These are phyloP conservation scores for Penicillium bialowiezense DNA, from an alignment of 495 filamentous ascomycete species.

Conservation along the genomic window DNA sequence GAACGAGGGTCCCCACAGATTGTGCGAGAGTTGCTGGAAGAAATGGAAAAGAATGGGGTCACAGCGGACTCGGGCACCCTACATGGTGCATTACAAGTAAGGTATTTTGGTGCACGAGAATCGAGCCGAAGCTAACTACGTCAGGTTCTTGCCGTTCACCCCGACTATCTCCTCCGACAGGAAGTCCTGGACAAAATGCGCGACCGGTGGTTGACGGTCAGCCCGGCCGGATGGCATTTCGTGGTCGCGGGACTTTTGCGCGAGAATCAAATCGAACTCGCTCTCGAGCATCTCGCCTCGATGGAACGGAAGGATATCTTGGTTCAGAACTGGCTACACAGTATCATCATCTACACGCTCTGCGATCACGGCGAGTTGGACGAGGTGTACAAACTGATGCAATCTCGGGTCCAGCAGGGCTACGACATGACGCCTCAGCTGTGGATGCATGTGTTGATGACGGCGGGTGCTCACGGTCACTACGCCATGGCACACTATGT, in stretches of 20 bases:
- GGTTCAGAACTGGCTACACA: slow-evolving; percentile 69
- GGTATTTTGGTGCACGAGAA: slow-evolving; percentile 6
- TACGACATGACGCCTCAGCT: slow-evolving; percentile 45
- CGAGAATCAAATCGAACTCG: slow-evolving; percentile 79
- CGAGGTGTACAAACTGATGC: slow-evolving; percentile 66
- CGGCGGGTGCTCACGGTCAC: slow-evolving; percentile 53
- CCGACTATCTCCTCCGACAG: slow-evolving; percentile 73
- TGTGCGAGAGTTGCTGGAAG: slow-evolving; percentile 58
- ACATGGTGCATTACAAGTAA: slow-evolving; percentile 68
- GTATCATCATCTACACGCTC: slow-evolving; percentile 68
- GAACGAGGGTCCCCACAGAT: slow-evolving; percentile 60
- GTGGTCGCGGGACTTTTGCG: slow-evolving; percentile 72
- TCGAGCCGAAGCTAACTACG: not conserved
- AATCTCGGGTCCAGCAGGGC: slow-evolving; percentile 47
- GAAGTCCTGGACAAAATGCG: slow-evolving; percentile 64
- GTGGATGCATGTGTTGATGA: slow-evolving; percentile 71
- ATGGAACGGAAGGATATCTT: slow-evolving; percentile 56
- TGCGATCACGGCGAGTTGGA: slow-evolving; percentile 69
- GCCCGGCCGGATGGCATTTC: slow-evolving; percentile 60
- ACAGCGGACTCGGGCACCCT: slow-evolving; percentile 61
- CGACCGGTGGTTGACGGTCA: slow-evolving; percentile 65
- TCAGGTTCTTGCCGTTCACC: slow-evolving; percentile 76
- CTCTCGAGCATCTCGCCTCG: slow-evolving; percentile 66
- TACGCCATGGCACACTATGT: slow-evolving; percentile 58
- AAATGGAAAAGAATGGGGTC: slow-evolving; percentile 64